Evolutionary conservation across 2,329 filamentous ascomycete genomes (phyloP), one percentile per base, ranked within the genome.

Genomic region (Aspergillus sp.): DNA sequence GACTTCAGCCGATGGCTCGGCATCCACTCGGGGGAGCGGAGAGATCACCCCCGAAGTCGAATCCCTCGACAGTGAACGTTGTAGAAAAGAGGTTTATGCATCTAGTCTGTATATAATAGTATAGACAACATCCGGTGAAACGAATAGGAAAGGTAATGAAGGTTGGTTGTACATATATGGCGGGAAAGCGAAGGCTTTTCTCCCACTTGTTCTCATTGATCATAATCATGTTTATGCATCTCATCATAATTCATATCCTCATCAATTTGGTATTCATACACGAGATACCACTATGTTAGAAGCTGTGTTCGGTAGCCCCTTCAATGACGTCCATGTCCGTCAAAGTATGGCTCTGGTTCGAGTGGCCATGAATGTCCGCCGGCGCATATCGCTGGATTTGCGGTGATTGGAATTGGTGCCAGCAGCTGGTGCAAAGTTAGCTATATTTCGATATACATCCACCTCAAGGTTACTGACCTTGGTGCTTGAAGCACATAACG

Each of bases 401-500:
- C 37, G 67, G 65, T 15, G 68, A 57, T 59, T 75, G 73, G 62
- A 79, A 77, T 65, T 78, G 76, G 66, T 79, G 74, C 78, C 78
- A 80, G 64, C 77, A 79, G 58, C 76, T 78, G 46, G 8, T 46
- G 19, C 14, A 14, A 17, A 37, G 43, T 65, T 27, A 59, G 60
- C 39, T 21, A 47, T 3, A 31, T 19, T 17, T 39, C 14, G 19
- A 21, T n/a, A 45, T 12, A 15, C 9, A 33, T 17, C 7, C 3
- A 9, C n/a, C 35, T 23, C 6, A 3, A 21, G 9, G 9, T 37
- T 21, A 23, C 74, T 68, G 70, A 78, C 76, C 76, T 79, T 31
- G 79, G 79, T 33, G 79, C 79, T 60, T 81, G 78, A 50, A 81
- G 74, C 15, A 85, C 85, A 70, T 87, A 92, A 83, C 92, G 87